Conservation (phyloP, 1,284 basidiomycete genomes). For the Peniophora sp. region DNA sequence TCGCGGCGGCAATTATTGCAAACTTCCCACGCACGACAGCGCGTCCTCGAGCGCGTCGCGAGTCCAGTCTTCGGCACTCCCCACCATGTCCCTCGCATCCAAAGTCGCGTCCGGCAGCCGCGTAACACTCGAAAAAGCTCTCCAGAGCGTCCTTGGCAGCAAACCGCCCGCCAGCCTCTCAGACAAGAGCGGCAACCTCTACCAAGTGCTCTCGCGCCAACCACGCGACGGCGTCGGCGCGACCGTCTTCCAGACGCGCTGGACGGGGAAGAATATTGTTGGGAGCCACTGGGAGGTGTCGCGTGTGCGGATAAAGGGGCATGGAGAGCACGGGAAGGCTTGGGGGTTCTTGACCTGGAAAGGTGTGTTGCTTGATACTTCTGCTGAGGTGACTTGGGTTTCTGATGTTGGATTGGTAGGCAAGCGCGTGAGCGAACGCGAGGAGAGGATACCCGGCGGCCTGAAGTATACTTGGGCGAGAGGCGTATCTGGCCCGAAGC, state of each 20-base stretch:
- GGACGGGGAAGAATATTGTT: conserved; percentile 59
- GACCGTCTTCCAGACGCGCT: conserved; percentile 62
- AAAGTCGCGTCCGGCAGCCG: no score
- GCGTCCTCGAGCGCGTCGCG: no score
- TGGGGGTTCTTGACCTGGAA: conserved; percentile 74
- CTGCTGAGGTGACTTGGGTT: not conserved
- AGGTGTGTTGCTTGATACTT: conserved; percentile 41
- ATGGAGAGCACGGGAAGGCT: conserved; percentile 67
- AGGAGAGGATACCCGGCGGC: conserved; percentile 47
- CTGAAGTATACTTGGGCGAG: conserved; percentile 55
- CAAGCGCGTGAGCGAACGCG: conserved; percentile 36
- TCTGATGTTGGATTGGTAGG: conserved; percentile 25
- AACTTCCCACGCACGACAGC: no score
- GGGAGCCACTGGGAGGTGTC: conserved; percentile 71
- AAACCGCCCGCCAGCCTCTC: conserved; percentile 50
- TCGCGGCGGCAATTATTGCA: no score
- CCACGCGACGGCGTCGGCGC: conserved; percentile 61
- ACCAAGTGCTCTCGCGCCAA: conserved; percentile 60
- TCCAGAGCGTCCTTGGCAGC: conserved; percentile 46
- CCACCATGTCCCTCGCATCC: no score
- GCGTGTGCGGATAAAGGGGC: conserved; percentile 54
- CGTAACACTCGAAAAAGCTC: conserved; percentile 25
- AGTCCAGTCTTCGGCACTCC: no score
- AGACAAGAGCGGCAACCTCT: conserved; percentile 50
- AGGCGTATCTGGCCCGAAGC: conserved; percentile 32